These are phyloP conservation scores for Coemansia sp. DNA, from an alignment of 192 early-diverging fungal species.

Conservation along the genomic window DNA sequence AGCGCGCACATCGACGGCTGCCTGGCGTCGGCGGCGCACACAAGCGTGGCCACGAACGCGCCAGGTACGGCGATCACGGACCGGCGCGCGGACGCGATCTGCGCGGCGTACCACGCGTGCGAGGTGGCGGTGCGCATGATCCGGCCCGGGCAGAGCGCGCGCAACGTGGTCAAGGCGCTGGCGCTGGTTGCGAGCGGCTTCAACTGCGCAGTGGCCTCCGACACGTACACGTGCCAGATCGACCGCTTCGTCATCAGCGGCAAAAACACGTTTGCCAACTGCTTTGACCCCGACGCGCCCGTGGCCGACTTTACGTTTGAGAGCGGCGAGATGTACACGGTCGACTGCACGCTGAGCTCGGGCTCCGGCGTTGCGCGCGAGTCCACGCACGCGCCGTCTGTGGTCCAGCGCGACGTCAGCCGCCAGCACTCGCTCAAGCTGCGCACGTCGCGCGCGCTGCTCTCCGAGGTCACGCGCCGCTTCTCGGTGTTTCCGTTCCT, in stretches of 20 bases:
- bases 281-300: conserved; percentile 57
- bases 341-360: conserved; percentile 68
- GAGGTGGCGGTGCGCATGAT: conserved; percentile 82
- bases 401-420: conserved; percentile 74
- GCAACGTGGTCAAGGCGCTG: conserved; percentile 62
- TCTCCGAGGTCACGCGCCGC: conserved; percentile 59
- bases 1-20: conserved; percentile 93
- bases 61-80: conserved; percentile 64
- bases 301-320: conserved; percentile 67
- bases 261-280: conserved; percentile 59
- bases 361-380: conserved; percentile 59
- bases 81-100: conserved; percentile 71
- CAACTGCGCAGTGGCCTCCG: conserved; percentile 66
- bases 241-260: conserved; percentile 73
- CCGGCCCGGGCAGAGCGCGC: conserved; percentile 65
- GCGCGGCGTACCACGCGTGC: conserved; percentile 77
- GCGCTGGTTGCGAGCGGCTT: conserved; percentile 55
- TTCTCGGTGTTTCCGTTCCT: conserved; percentile 78
- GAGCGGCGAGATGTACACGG: conserved; percentile 68
- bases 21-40: conserved; percentile 80
- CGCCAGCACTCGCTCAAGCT: conserved; percentile 71
- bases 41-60: conserved; percentile 65
- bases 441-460: conserved; percentile 57
- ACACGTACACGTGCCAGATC: conserved; percentile 66
- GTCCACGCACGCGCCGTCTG: conserved; percentile 56